phyloP scores from a whole-genome alignment of 192 early-diverging fungal species.

The Mortierella claussenii region DNA sequence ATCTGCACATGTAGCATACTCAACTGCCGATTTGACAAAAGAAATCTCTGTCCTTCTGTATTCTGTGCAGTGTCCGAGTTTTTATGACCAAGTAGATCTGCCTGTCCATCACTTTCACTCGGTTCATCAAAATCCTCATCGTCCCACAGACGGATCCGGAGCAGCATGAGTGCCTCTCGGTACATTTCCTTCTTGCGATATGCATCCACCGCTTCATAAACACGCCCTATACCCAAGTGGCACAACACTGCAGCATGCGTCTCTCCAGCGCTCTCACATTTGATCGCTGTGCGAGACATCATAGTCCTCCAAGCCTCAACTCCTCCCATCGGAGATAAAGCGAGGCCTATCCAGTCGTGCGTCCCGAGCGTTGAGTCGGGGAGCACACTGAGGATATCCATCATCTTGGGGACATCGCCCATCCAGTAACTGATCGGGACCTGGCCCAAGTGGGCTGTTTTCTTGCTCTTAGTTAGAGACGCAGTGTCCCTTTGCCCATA shows the following conservation, averaged over 20 bases:
- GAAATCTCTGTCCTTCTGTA: too few species aligned
- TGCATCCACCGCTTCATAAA: slow-evolving; percentile 57
- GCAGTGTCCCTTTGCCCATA: background rate
- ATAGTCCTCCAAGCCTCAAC: slow-evolving; percentile 55
- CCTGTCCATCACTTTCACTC: background rate
- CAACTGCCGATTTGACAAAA: too few species aligned
- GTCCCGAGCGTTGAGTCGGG: slow-evolving; percentile 26
- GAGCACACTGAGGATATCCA: slow-evolving; percentile 16
- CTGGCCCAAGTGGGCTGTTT: slow-evolving; percentile 11
- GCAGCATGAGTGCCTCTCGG: slow-evolving; percentile 49
- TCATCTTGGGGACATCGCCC: slow-evolving; percentile 40
- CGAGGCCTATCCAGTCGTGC: slow-evolving; percentile 61
- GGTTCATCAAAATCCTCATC: slow-evolving; percentile 10
- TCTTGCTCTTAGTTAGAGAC: background rate
- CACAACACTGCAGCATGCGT: slow-evolving; percentile 55
- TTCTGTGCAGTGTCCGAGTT: background rate
- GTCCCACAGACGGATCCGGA: slow-evolving; percentile 38
- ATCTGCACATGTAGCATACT: slow-evolving; percentile 19
- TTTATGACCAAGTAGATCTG: too few species aligned
- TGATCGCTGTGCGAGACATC: slow-evolving; percentile 53
- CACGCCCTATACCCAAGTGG: slow-evolving; percentile 50
- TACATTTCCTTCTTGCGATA: slow-evolving; percentile 52
- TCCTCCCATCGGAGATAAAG: slow-evolving; percentile 62
- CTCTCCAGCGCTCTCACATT: slow-evolving; percentile 47
- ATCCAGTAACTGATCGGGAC: slow-evolving; percentile 43